A percentile compares a stretch with the other conserved stretches of the same genome.
Conservation (phyloP, 768 basidiomycete species). For the Naematelia encephala region DNA sequence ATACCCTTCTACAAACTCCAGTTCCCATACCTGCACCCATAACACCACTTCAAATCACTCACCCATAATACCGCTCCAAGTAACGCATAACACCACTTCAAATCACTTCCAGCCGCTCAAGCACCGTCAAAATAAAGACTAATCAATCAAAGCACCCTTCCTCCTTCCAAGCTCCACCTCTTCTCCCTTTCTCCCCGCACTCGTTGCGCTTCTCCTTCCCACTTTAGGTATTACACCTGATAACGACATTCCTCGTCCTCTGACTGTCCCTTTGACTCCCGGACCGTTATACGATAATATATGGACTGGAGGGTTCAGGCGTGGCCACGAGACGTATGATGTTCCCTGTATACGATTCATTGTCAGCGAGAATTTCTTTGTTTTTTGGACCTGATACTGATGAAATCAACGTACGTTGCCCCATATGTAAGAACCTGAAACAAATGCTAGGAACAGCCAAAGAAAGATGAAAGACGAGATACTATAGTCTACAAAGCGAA, state of each 20-base stretch:
- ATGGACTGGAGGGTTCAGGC: conserved; percentile 72
- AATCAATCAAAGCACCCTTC: conserved; percentile 59
- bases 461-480: conserved; percentile 78
- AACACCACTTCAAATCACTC: not conserved
- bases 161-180: conserved; percentile 79
- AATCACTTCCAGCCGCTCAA: too few relatives aligned
- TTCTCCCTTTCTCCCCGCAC: conserved; percentile 53
- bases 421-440: conserved; percentile 68
- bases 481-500: conserved; percentile 65
- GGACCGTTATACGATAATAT: conserved; percentile 84
- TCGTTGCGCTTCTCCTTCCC: conserved; percentile 48
- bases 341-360: conserved; percentile 65
- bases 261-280: conserved; percentile 71
- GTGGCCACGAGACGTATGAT: conserved; percentile 93
- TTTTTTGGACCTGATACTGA: not conserved
- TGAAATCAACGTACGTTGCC: conserved; percentile 44
- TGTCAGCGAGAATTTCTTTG: not conserved
- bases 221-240: conserved; percentile 39
- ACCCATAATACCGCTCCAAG: too few relatives aligned
- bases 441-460: conserved; percentile 62
- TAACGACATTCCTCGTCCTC: conserved; percentile 65
- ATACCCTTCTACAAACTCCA: not conserved
- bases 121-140: too few relatives aligned
- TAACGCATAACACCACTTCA: too few relatives aligned
- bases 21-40: not conserved